These are phyloP conservation scores for Glycyrrhiza uralensis DNA, from an alignment of 306 rosid species.

Conservation along the genomic window DNA sequence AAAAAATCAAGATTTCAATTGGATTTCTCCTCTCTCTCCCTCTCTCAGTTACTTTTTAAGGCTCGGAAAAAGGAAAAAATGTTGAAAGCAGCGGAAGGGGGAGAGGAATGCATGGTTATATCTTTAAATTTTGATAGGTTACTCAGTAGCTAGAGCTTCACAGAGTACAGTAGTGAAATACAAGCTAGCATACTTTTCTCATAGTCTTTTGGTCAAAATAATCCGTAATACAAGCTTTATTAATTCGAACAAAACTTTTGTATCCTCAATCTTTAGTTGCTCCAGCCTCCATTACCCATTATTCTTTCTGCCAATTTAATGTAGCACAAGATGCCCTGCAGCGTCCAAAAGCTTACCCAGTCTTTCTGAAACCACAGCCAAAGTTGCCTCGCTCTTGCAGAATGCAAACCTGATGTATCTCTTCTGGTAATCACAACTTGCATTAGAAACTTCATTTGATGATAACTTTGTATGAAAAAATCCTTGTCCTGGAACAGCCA, in stretches of 20 bases:
- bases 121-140: background rate
- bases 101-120: background rate
- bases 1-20: no score
- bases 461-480: conserved; percentile 49
- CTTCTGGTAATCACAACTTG: conserved; percentile 39
- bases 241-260: background rate
- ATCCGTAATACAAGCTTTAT: conserved; percentile 3
- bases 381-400: conserved; percentile 73
- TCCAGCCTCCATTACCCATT: background rate
- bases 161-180: background rate
- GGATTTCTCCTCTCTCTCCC: background rate
- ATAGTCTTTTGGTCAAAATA: background rate
- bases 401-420: conserved; percentile 83
- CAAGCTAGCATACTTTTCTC: background rate
- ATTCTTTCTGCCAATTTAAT: conserved; percentile 11
- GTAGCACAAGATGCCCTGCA: conserved; percentile 31
- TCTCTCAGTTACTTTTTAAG: background rate
- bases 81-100: background rate
- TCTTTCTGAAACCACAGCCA: conserved; percentile 56
- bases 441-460: conserved; percentile 32
- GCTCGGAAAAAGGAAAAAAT: background rate
- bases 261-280: background rate
- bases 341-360: conserved; percentile 43
- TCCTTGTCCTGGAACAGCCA: conserved; percentile 86
- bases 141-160: background rate